Percentiles rank a stretch among this genome's conserved stretches.
Evolutionary conservation across 164 flowering plant species (phyloP).

Genomic region (Sedum album): DNA sequence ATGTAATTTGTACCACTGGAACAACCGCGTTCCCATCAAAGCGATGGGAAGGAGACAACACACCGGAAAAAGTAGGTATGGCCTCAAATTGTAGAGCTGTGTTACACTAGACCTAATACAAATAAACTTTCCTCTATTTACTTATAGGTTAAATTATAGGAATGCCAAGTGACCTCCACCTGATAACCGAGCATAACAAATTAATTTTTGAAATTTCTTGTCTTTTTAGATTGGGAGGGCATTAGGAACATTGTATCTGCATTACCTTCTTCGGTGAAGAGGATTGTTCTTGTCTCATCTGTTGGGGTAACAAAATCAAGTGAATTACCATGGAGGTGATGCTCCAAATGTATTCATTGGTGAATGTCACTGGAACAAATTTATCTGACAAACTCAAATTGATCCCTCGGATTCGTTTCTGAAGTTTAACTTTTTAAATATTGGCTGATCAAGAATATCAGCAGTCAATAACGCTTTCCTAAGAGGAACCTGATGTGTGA

Average conservation of each 20-base stretch:
- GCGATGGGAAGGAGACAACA: conserved; percentile 89
- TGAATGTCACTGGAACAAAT: not conserved
- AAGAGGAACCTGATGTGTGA: not conserved
- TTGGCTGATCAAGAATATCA: too few relatives aligned
- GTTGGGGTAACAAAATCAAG: conserved; percentile 87
- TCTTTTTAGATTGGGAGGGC: conserved; percentile 86
- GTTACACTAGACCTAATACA: not conserved
- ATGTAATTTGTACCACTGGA: conserved; percentile 93
- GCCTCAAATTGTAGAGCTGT: not conserved
- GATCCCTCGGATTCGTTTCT: not conserved
- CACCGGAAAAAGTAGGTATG: conserved; percentile 92
- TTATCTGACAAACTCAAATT: not conserved
- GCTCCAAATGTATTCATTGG: not conserved
- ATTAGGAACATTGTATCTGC: conserved; percentile 77
- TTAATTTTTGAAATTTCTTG: not conserved
- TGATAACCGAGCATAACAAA: not conserved
- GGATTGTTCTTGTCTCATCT: conserved; percentile 91
- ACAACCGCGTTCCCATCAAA: conserved; percentile 95
- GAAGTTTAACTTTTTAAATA: not conserved
- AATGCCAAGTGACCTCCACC: not conserved
- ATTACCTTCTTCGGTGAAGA: conserved; percentile 65
- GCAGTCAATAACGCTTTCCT: not conserved
- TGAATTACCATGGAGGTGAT: conserved; percentile 96
- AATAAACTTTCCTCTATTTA: not conserved
- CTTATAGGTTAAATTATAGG: not conserved